Percentiles rank a stretch among this genome's conserved stretches.
Conservation (phyloP, 2,329 filamentous ascomycete genomes). For the Apiospora koreana region DNA sequence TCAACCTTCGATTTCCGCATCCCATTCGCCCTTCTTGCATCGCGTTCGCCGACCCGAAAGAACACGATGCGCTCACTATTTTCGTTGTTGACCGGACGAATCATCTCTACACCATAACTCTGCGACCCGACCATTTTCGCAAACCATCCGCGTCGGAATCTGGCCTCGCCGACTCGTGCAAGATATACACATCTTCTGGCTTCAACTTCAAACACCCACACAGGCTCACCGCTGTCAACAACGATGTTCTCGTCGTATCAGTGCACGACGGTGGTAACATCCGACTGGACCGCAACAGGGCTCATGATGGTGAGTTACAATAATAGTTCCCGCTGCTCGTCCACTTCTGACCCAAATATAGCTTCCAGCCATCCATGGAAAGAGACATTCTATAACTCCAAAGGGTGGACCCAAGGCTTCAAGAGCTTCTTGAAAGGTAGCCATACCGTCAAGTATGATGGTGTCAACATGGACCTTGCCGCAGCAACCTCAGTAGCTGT, state of each 20-base stretch:
- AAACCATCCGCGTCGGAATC: conserved; percentile 69
- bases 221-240: conserved; percentile 72
- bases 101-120: conserved; percentile 81
- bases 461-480: conserved; percentile 65
- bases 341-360: conserved; percentile 25
- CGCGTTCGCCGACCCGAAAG: conserved; percentile 76
- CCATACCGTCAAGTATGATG: conserved; percentile 64
- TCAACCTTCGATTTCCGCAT: conserved; percentile 76
- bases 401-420: conserved; percentile 69
- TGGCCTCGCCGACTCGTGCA: conserved; percentile 75
- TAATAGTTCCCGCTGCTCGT: background rate
- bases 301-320: conserved; percentile 45
- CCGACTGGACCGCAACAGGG: conserved; percentile 62
- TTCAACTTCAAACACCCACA: conserved; percentile 78
- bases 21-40: conserved; percentile 77
- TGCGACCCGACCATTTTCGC: conserved; percentile 81
- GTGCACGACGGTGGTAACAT: conserved; percentile 79
- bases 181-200: conserved; percentile 70
- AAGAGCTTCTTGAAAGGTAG: conserved; percentile 65
- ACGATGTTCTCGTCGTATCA: conserved; percentile 75
- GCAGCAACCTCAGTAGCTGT: conserved; percentile 65
- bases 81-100: conserved; percentile 68
- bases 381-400: conserved; percentile 72
- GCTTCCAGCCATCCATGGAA: conserved; percentile 55
- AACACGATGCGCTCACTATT: conserved; percentile 59